Base-by-base conservation (phyloP, 805 yeast genomes). In the Blastobotrys peoriensis region DNA sequence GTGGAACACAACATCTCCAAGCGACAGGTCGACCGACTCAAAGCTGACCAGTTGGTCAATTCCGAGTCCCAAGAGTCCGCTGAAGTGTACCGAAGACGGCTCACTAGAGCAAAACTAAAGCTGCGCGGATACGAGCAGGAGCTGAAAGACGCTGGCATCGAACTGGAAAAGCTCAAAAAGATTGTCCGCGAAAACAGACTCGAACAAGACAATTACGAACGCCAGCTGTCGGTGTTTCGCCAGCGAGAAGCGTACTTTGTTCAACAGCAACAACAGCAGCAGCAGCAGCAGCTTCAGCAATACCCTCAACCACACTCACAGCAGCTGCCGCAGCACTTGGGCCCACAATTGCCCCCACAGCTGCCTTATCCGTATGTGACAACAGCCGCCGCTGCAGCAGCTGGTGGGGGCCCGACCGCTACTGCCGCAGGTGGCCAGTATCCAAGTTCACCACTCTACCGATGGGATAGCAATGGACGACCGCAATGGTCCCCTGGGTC, bases 1-100 rank as follows among this genome's bases (percentile, higher is more conserved):
- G 79, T 74, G 15, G 79, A 74, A 51, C 64, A 62, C 40, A 65
- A 60, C 40, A 55, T 74, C n/a, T 62, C 64, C 36, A 66, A 70
- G 53, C 64, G 74, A 27, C 75, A 73, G 53, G 69, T 72, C n/a
- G 74, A 74, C 48, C 60, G 67, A 40, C 57, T 73, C 36, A 61
- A 66, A 30, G 46, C 56, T 27, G 75, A 68, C 38, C 66, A 62
- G 39, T 54, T 8, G 25, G 21, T 38, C 8, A 22, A 33, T 19
- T 25, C 25, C 33, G 16, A 33, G n/a, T 40, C 17, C 18, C 41
- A 66, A 39, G 55, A 60, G 45, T 62, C 61, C 44, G 64, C 62
- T 9, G 60, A 68, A 47, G 59, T 61, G 36, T 60, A 65, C 38
- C 53, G 65, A 25, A 52, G 64, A 8, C 66, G 70, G 42, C 58